Conservation (phyloP, 2,329 filamentous ascomycete genomes). For the Neonectria magnoliae region DNA sequence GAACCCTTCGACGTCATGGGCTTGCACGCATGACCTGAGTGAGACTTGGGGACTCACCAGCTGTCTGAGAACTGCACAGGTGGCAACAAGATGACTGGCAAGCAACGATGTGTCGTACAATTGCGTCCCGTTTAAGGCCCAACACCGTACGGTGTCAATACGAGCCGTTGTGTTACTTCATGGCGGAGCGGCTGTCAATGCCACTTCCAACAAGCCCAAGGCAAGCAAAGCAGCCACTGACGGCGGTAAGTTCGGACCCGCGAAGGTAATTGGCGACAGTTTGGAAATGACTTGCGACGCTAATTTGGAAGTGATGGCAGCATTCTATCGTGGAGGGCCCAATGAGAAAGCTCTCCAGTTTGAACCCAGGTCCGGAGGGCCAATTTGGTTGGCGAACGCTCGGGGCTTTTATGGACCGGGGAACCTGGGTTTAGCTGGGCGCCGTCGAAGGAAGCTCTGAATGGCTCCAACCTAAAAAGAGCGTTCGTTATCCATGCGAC, state of each 20-base stretch:
- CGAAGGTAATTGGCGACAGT: constrained; percentile 2
- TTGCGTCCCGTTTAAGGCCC: not conserved
- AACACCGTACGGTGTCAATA: not conserved
- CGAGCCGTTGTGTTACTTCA: not conserved
- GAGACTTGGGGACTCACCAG: not conserved
- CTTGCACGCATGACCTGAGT: not conserved
- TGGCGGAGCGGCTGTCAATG: not conserved
- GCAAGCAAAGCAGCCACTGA: constrained; percentile 6
- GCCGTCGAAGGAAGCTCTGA: constrained; percentile 1
- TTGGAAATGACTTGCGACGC: constrained; percentile 24
- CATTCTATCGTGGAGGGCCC: not conserved
- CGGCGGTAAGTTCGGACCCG: not conserved
- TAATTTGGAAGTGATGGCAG: constrained; percentile 11
- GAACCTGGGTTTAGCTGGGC: not conserved
- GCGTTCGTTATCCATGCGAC: not conserved
- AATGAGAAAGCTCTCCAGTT: constrained; percentile 10
- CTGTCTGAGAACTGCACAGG: not conserved
- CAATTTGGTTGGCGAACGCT: constrained; percentile 3
- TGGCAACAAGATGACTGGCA: not conserved
- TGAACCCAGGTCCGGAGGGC: not conserved
- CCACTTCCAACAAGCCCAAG: not conserved
- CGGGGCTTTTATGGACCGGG: constrained; percentile 1
- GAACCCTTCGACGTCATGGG: not conserved
- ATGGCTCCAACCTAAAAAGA: constrained; percentile 3
- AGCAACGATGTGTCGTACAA: not conserved